These are phyloP conservation scores for Venturiaceae sp. DNA, from an alignment of 2,329 filamentous ascomycete species.

Conservation along the genomic window DNA sequence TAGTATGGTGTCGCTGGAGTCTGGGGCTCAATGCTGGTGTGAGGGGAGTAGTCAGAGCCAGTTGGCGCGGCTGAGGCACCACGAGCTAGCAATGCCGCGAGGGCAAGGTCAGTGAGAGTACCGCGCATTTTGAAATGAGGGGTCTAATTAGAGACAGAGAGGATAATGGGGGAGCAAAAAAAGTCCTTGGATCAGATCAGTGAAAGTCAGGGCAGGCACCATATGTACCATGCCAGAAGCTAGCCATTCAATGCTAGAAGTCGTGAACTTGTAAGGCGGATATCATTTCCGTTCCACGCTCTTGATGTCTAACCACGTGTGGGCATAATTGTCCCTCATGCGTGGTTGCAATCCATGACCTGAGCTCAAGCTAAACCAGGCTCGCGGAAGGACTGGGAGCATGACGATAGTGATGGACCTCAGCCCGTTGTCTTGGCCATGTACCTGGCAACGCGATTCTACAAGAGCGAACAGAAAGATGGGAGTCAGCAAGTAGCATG, in stretches of 20 bases:
- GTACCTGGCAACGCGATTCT: not conserved
- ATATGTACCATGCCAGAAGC: not conserved
- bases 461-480: not conserved
- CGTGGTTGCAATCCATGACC: not conserved
- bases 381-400: not conserved
- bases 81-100: not conserved
- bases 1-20: not conserved
- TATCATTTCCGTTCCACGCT: not conserved
- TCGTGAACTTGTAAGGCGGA: not conserved
- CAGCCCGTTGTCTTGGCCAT: not conserved
- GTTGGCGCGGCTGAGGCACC: not conserved
- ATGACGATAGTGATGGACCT: not conserved
- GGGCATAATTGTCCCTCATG: not conserved
- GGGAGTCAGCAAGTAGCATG: not conserved
- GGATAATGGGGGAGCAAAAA: not conserved
- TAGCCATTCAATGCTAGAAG: not conserved
- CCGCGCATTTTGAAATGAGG: not conserved
- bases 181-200: not conserved
- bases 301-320: not conserved
- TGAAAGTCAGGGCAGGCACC: not conserved
- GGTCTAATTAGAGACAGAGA: not conserved
- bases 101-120: not conserved
- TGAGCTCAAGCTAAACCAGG: constrained; percentile 4
- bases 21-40: constrained; percentile 3
- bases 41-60: not conserved